Evolutionary conservation across 2,329 filamentous ascomycete genomes (phyloP), one percentile per base, ranked within the genome.

Genomic region (Pseudopithomyces chartarum): DNA sequence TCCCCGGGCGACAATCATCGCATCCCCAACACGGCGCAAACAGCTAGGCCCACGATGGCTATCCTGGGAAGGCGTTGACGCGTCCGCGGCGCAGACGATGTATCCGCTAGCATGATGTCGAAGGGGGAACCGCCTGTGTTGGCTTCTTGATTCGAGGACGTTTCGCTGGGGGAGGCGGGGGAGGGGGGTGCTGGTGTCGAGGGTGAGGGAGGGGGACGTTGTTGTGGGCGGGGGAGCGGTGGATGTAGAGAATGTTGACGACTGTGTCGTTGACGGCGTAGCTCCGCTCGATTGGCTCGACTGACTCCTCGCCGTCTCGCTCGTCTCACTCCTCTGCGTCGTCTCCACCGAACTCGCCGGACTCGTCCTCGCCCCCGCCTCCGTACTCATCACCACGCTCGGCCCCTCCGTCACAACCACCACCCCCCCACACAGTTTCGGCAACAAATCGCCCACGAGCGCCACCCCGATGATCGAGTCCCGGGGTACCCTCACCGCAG

Each of bases 121-220:
- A 81, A 81, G 5, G 79, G 79, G 51, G 76, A 79, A n/a, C 79
- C 79, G 15, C 78, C 69, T 19, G 69, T 60, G 48, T 70, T 75
- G 10, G 69, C 70, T 17, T 73, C 69, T 54, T 77, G 71, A 15
- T 63, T 62, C 33, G 64, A 73, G 7, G 65, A 55, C n/a, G 63
- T 62, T 53, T 36, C 58, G 52, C 36, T 62, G 38, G 51, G 61
- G 51, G 52, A 52, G 61, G 51, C 59, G 56, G 40, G 43, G 15
- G 40, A 36, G 36, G 34, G 34, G 6, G 34, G 54, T 52, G 52
- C 4, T 44, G 20, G 52, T 45, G 29, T 42, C 42, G 56, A 52
- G 15, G 10, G 55, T 45, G 29, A 48, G 29, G 20, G 39, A 19
- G 49, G 36, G 39, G 15, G 44, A 13, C 49, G 42, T 34, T 11